Conservation (phyloP, 75 land plant genomes). For the Larix kaempferi region DNA sequence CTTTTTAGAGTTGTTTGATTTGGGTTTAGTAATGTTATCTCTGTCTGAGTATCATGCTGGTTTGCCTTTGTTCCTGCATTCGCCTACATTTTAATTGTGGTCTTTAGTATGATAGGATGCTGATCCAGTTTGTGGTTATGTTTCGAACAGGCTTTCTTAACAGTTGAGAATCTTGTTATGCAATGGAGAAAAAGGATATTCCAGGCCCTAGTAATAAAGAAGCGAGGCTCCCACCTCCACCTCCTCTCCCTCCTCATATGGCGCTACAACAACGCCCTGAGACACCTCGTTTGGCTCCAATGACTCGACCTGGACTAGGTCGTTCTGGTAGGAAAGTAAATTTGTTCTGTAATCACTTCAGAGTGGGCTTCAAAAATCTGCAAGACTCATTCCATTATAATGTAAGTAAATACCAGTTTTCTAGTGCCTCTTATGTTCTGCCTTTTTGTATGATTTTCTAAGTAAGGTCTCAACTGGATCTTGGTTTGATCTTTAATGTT, state of each 20-base stretch:
- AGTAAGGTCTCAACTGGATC: neutral
- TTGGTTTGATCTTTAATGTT: neutral
- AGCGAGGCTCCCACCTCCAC: conserved; percentile 2
- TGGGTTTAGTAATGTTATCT: too few relatives aligned
- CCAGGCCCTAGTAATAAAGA: too few relatives aligned
- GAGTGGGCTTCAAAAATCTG: conserved; percentile 30
- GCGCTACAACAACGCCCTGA: conserved; percentile 14
- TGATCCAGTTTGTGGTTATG: too few relatives aligned
- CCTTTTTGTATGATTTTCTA: neutral
- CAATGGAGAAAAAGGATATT: too few relatives aligned
- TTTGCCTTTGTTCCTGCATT: too few relatives aligned
- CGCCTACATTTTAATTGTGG: too few relatives aligned
- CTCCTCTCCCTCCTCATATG: neutral
- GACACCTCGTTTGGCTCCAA: conserved; percentile 32
- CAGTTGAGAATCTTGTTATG: too few relatives aligned
- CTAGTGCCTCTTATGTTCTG: neutral
- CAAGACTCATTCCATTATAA: conserved; percentile 74
- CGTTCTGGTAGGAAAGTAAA: conserved; percentile 33
- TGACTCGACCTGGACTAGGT: conserved; percentile 56
- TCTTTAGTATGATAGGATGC: too few relatives aligned
- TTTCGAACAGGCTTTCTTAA: too few relatives aligned
- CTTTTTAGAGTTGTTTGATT: too few relatives aligned
- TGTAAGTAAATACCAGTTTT: conserved; percentile 35
- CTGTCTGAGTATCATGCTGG: too few relatives aligned
- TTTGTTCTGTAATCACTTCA: conserved; percentile 73